Evolutionary conservation across 1,139 yeast species (phyloP), one percentile per base, ranked within the genome.

Genomic region (Diutina rugosa): DNA sequence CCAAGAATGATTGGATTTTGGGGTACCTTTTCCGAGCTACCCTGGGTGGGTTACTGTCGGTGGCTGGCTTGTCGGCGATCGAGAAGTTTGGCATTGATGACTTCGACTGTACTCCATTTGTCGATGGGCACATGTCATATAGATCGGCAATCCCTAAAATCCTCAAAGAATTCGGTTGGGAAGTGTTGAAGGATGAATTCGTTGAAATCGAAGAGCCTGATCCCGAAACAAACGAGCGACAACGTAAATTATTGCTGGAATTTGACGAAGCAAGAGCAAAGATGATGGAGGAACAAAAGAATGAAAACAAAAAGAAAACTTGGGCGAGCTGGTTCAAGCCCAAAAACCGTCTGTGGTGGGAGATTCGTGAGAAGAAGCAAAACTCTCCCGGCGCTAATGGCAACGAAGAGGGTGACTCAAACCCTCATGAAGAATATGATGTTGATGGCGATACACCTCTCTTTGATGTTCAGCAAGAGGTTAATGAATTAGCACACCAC

Each of bases 141-240:
- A 87, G 99, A 73, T 87, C 86, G 61, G 91, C 90, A 12, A 90
- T 95, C 77, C 99, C 99, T 0, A 82, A 81, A 62, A 76, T 95
- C 56, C 69, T 95, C 61, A 79, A 80, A 61, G 70, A 72, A 55
- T 66, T 88, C 51, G 90, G 89, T 9, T 88, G 96, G 84, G 87
- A 89, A 59, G 88, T 93, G 2, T 69, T 90, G 55, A 82, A 87
- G 61, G 99, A 93, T 61, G 96, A 91, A 66, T 93, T 95, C 67
- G 85, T 88, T 16, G 99, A 95, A 69, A 91, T 95, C 61, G 98
- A 91, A 65, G 97, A 93, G 64, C 96, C 97, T 0, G 97, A 93
- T 68, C 90, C 96, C 2, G 97, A 89, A 62, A 84, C 86, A 65
- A 80, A 84, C 26, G 90, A 90, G 62, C 82, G 87, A 61, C 95